phyloP scores from a whole-genome alignment of 2,329 filamentous ascomycete genomes.

The Colletotrichum limetticola region DNA sequence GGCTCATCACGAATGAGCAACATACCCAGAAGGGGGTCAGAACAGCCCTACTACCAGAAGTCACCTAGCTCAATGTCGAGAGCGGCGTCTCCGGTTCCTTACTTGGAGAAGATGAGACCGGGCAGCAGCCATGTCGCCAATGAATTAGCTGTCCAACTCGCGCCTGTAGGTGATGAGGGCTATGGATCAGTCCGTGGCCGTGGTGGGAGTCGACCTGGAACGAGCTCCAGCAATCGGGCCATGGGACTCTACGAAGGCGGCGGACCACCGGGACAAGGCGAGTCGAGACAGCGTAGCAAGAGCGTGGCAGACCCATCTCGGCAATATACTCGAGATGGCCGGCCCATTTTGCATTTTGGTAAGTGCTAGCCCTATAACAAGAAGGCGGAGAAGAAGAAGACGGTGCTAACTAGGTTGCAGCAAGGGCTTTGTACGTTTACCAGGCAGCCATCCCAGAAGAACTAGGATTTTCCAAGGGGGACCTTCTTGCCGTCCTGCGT shows the following conservation, averaged over 20 bases:
- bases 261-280: slow-evolving; percentile 49
- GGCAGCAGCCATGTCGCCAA: slow-evolving; percentile 60
- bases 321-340: slow-evolving; percentile 86
- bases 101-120: slow-evolving; percentile 60
- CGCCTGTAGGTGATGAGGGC: slow-evolving; percentile 63
- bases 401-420: slow-evolving; percentile 57
- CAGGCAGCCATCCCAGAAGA: slow-evolving; percentile 95
- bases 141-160: slow-evolving; percentile 77
- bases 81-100: slow-evolving; percentile 60
- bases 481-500: slow-evolving; percentile 86
- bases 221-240: slow-evolving; percentile 56
- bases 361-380: slow-evolving; percentile 56
- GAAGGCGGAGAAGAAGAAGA: background rate
- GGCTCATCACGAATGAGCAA: slow-evolving; percentile 26
- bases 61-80: slow-evolving; percentile 61
- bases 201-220: slow-evolving; percentile 61
- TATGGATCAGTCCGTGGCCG: slow-evolving; percentile 68
- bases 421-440: slow-evolving; percentile 94
- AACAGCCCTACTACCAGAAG: slow-evolving; percentile 61
- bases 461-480: slow-evolving; percentile 90
- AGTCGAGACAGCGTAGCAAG: slow-evolving; percentile 74
- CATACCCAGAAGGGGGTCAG: slow-evolving; percentile 44
- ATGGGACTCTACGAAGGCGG: slow-evolving; percentile 68
- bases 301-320: slow-evolving; percentile 86
- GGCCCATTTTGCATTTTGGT: slow-evolving; percentile 94